A percentile compares a stretch with the other conserved stretches of the same genome.
Evolutionary conservation across 2,329 filamentous ascomycete species (phyloP).

Genomic region (Sporothrix globosa): DNA sequence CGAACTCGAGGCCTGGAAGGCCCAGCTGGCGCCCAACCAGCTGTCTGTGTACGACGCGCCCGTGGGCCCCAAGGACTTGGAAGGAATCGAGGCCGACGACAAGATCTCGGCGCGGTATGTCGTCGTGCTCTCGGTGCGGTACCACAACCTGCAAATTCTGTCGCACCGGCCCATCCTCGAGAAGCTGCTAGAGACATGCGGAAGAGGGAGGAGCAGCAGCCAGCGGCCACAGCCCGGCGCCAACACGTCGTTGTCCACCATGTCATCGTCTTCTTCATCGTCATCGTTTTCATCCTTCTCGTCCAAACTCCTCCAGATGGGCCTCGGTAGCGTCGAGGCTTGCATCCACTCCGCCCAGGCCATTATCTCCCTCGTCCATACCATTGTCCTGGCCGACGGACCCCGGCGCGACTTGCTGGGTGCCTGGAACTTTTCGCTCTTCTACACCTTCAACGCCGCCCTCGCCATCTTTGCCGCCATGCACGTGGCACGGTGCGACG

Average conservation of each 20-base stretch:
- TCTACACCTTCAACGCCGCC: conserved; percentile 30
- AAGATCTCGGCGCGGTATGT: conserved; percentile 19
- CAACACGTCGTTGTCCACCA: conserved; percentile 22
- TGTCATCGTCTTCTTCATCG: conserved; percentile 33
- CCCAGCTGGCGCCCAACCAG: conserved; percentile 39
- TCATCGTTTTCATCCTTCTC: conserved; percentile 35
- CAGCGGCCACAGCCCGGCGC: not conserved
- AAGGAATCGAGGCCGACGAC: conserved; percentile 28
- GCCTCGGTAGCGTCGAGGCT: conserved; percentile 24
- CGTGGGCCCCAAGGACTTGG: not conserved
- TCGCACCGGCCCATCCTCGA: conserved; percentile 42
- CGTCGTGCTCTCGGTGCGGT: conserved; percentile 46
- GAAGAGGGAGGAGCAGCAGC: not conserved
- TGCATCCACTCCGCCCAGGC: conserved; percentile 22
- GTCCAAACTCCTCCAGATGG: conserved; percentile 35
- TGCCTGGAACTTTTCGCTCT: conserved; percentile 30
- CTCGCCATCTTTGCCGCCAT: conserved; percentile 30
- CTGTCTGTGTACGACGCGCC: conserved; percentile 36
- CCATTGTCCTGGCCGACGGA: conserved; percentile 16
- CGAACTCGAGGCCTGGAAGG: conserved; percentile 47
- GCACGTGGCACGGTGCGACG: conserved; percentile 7
- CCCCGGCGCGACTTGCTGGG: conserved; percentile 24
- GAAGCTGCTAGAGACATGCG: conserved; percentile 34
- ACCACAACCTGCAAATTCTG: conserved; percentile 43
- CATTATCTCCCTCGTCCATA: conserved; percentile 29